Evolutionary conservation across 2,329 filamentous ascomycete genomes (phyloP).

Genomic region (Acrocalymma vagum): DNA sequence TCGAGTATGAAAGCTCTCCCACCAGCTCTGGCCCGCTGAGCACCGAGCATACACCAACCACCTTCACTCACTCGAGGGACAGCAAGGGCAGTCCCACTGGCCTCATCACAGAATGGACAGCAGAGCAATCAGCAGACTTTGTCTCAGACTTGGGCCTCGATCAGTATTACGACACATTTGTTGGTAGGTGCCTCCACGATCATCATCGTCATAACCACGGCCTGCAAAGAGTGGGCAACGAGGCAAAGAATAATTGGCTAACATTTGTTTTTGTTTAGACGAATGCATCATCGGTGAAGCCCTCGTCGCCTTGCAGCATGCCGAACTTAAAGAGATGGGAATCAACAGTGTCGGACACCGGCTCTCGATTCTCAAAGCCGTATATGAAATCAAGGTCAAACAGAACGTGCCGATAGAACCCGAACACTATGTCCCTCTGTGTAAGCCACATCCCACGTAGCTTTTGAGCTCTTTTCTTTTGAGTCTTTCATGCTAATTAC

Average conservation of each 20-base stretch:
- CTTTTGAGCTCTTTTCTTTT: conserved; percentile 21
- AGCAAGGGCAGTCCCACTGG: conserved; percentile 75
- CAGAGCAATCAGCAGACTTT: conserved; percentile 90
- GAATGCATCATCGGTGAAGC: conserved; percentile 95
- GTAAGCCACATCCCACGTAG: conserved; percentile 62
- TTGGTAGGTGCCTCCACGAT: conserved; percentile 68
- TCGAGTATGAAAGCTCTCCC: conserved; percentile 73
- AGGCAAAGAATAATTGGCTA: neutral
- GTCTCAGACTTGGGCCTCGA: conserved; percentile 79
- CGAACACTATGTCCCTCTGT: conserved; percentile 91
- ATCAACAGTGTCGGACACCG: conserved; percentile 92
- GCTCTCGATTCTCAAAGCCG: conserved; percentile 91
- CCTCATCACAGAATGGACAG: conserved; percentile 81
- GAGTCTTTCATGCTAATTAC: neutral
- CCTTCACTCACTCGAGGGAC: conserved; percentile 71
- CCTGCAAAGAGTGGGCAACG: neutral
- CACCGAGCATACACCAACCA: conserved; percentile 80
- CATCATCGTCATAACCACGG: conserved; percentile 11
- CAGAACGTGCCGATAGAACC: conserved; percentile 91
- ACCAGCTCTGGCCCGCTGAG: conserved; percentile 77
- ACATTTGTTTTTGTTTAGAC: conserved; percentile 63
- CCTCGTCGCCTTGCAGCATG: conserved; percentile 85
- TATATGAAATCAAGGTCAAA: conserved; percentile 95
- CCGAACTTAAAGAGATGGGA: conserved; percentile 95
- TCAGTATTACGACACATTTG: conserved; percentile 83